Evolutionary conservation across 768 basidiomycete genomes (phyloP), one percentile per base, ranked within the genome.

Genomic region (Tylopilus plumbeoviolaceoides): DNA sequence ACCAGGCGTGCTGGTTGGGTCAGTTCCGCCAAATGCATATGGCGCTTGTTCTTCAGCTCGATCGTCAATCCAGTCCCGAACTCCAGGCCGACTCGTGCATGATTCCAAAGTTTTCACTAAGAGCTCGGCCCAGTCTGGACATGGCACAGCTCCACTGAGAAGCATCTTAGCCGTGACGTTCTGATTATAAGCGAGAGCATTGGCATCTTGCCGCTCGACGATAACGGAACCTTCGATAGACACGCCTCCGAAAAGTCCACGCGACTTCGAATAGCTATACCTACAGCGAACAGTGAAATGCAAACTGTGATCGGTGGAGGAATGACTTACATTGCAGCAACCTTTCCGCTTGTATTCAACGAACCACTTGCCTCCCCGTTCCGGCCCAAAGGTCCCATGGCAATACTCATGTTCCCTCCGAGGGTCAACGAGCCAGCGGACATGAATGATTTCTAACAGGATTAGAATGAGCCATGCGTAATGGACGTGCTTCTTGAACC

Each of bases 141-240:
- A 78, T 12, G 83, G 78, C 40, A 97, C 72, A 10, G 67, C 67
- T 7, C 95, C 95, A 36, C 83, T 85, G 15, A 99, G 83, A 23
- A 99, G 81, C 65, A 86, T 78, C 66, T 86, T 87, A 3, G 77
- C 85, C 1, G 86, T 84, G 17, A 94, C 89, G 49, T 85, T 78
- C 3, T 81, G 78, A 38, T 66, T 65, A 63, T 97, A 97, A 3
- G 95, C 95, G 45, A 85, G 76, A 1, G 81, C 74, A 64, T 97
- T 98, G 9, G 93, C 91, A 68, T 99, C 95, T 63, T 93, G 89
- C 36, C 95, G 82, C 70, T 97, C 95, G 15, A 97, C 79, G 54
- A 98, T 94, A 47, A 97, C 85, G 1, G 89, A 90, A 12, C 93
- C 93, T 73, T 91, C 89, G 11, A 91, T 67, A 17, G 90, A 92